Conservation (phyloP, 768 basidiomycete species). For the Tulasnella sp. region DNA sequence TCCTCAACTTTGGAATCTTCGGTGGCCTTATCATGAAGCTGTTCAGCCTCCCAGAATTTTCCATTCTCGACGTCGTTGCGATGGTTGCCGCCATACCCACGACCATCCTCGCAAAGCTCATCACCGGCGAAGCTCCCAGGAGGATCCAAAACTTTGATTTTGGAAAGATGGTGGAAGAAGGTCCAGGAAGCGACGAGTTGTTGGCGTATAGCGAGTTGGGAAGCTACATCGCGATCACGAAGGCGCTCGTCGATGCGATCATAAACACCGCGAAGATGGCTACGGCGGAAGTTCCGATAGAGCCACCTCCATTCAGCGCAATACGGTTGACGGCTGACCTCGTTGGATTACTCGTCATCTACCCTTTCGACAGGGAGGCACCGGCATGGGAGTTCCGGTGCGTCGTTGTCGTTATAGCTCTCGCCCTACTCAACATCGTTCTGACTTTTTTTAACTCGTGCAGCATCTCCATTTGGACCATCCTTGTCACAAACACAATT, state of each 20-base stretch:
- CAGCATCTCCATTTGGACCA: background rate
- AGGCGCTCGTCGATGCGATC: background rate
- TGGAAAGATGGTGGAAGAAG: slow-evolving; percentile 5
- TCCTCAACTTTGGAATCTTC: slow-evolving; percentile 10
- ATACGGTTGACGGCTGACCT: background rate
- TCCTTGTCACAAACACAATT: background rate
- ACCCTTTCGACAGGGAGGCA: background rate
- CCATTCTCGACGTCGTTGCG: slow-evolving; percentile 10
- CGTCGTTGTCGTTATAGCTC: background rate
- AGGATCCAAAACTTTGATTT: background rate
- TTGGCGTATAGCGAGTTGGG: slow-evolving; percentile 13
- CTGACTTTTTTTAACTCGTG: background rate
- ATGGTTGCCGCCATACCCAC: slow-evolving; percentile 5
- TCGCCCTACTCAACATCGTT: background rate
- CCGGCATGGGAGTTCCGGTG: background rate
- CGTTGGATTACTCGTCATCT: background rate
- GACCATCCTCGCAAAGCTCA: slow-evolving; percentile 12
- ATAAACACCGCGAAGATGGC: background rate
- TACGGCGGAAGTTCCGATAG: background rate
- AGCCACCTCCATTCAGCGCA: background rate
- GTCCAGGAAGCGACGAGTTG: background rate
- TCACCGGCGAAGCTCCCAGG: background rate
- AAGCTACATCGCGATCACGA: slow-evolving; percentile 16
- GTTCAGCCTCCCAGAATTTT: background rate
- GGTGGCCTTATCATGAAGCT: slow-evolving; percentile 12